Evolutionary conservation across 2,329 filamentous ascomycete species (phyloP), one percentile per base, ranked within the genome.

Genomic region (Hymenoscyphus repandus): DNA sequence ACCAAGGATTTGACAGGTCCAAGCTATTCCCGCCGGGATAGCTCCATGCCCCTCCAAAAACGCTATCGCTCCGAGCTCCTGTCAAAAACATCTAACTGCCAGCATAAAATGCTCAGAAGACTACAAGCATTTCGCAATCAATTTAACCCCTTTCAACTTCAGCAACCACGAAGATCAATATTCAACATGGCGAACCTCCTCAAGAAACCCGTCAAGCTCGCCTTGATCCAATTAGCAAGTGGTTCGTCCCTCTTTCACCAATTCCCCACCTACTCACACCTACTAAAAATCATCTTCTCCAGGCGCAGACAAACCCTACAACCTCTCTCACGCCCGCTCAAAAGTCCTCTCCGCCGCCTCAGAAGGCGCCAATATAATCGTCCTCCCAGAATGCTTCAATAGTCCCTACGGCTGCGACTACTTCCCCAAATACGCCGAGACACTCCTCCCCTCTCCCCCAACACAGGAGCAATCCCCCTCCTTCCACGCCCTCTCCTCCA

Each of bases 371-470:
- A 83, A 87, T 51, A 83, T 99, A 53, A 85, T 97, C 58, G 90
- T 97, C 32, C 80, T 99, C 15, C 93, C 93, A 33, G 93, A 99
- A 74, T 99, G 93, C 77, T 99, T 99, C 82, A 99, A 99, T 75
- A 95, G 88, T 38, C 93, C 93, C 7, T 99, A 99, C 71, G 93
- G 93, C 59, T 90, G 84, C 59, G 78, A 90, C 65, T 91, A 85
- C 76, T 99, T 99, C 72, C 86, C 91, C 48, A 80, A 84, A 54
- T 97, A 97, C 69, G 91, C 93, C 59, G 93, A 99, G 71, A 85
- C 82, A 1, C 83, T 97, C n/a, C 75, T 80, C 1, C 89, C 90
- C 1, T 85, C 83, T 2, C 88, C 90, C 27, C 89, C 90, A 0
- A 74, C 83, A 3, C 67, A 74, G 54, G 78, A 81, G 41, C 80